A percentile compares a stretch with the other conserved stretches of the same genome.
Conservation (phyloP, 768 basidiomycete genomes). For the Boletus rex-veris region DNA sequence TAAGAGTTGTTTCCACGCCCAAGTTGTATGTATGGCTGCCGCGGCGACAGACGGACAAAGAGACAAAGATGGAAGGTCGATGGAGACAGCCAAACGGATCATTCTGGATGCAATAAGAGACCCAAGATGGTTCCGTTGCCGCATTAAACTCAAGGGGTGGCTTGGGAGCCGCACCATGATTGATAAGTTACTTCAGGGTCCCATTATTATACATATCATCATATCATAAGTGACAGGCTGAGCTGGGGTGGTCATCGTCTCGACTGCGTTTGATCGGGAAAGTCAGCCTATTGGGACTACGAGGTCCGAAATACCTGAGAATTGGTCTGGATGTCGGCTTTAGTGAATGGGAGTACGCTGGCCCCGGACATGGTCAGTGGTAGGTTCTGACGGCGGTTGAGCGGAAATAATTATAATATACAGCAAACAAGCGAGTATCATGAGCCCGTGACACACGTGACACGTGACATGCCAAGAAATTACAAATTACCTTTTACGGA, state of each 20-base stretch:
- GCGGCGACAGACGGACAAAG: slow-evolving; percentile 26
- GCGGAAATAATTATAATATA: slow-evolving; percentile 16
- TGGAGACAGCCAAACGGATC: slow-evolving; percentile 6
- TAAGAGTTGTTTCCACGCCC: slow-evolving; percentile 7
- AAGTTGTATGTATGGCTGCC: background rate
- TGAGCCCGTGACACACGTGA: too few relatives aligned
- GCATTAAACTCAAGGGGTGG: slow-evolving; percentile 2
- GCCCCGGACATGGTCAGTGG: too few relatives aligned
- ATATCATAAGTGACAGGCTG: background rate
- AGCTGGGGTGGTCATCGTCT: too few relatives aligned
- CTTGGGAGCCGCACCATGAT: background rate
- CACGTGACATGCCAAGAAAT: background rate
- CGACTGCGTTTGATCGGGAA: too few relatives aligned
- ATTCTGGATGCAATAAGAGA: background rate
- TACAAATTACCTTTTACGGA: slow-evolving; percentile 2
- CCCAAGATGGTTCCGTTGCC: background rate
- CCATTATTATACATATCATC: background rate
- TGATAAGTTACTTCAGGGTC: slow-evolving; percentile 15
- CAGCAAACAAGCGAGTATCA: slow-evolving; percentile 1
- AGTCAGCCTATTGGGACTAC: too few relatives aligned
- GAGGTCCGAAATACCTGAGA: too few relatives aligned
- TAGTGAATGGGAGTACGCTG: background rate
- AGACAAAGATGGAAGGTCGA: slow-evolving; percentile 13
- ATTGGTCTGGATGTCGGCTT: background rate
- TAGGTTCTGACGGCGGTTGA: slow-evolving; percentile 19